These are phyloP conservation scores for Colletotrichum sojae DNA, from an alignment of 2,329 filamentous ascomycete species.

Conservation along the genomic window DNA sequence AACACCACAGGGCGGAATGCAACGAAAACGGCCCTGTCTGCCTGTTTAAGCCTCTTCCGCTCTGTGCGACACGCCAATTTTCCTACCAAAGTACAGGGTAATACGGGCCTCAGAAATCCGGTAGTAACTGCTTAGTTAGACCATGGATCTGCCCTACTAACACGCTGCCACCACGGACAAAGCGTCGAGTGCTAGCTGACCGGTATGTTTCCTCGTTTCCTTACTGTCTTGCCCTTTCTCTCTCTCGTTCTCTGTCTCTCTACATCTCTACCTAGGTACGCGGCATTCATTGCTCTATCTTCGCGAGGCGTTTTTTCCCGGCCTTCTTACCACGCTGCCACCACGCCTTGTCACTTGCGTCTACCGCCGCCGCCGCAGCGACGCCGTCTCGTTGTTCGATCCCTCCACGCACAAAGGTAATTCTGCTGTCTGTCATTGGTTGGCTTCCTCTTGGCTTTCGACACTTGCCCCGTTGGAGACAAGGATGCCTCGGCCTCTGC, in stretches of 20 bases:
- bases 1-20: constrained; percentile 12
- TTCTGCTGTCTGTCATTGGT: constrained; percentile 22
- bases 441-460: constrained; percentile 9
- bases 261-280: no score
- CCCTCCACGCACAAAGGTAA: constrained; percentile 8
- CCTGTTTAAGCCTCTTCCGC: background rate
- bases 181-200: background rate
- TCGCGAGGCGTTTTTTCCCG: no score
- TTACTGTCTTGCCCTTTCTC: no score
- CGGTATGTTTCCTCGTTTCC: no score
- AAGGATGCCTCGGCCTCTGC: no score
- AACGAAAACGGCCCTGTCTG: constrained; percentile 22
- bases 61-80: no score
- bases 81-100: no score
- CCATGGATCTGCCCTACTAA: constrained; percentile 14
- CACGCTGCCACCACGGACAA: background rate
- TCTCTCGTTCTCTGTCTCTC: background rate
- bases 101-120: no score
- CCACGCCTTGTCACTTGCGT: constrained; percentile 6
- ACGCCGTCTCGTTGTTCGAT: constrained; percentile 24
- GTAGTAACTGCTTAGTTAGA: no score
- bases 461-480: no score
- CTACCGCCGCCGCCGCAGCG: background rate
- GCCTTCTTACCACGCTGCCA: constrained; percentile 13
- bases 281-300: no score